These are phyloP conservation scores for Trichothecium sympodiale DNA, from an alignment of 2,329 filamentous ascomycete genomes.

Conservation along the genomic window DNA sequence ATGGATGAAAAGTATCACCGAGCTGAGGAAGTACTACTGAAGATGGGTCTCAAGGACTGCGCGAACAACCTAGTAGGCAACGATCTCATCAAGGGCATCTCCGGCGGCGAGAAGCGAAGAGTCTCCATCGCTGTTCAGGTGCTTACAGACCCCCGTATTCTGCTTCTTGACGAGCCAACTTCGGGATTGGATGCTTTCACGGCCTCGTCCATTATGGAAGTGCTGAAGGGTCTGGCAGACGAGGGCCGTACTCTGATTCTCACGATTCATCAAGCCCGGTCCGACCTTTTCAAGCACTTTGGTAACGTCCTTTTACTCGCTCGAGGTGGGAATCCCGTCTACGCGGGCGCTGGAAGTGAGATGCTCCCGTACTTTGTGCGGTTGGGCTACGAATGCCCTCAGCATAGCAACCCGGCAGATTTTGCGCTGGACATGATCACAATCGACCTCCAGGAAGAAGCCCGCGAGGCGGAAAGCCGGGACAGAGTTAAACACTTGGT, in stretches of 20 bases:
- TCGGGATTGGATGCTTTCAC: slow-evolving; percentile 71
- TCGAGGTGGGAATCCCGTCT: slow-evolving; percentile 56
- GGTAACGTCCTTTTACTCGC: slow-evolving; percentile 62
- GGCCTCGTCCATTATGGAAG: slow-evolving; percentile 64
- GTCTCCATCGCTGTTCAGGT: slow-evolving; percentile 72
- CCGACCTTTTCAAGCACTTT: slow-evolving; percentile 61
- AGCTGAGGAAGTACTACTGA: slow-evolving; percentile 61
- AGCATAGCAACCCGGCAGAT: slow-evolving; percentile 65
- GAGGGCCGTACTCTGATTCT: slow-evolving; percentile 65
- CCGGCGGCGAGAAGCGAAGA: slow-evolving; percentile 67
- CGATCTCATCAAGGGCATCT: slow-evolving; percentile 66
- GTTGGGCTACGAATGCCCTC: slow-evolving; percentile 53
- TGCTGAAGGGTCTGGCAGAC: slow-evolving; percentile 56
- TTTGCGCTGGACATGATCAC: slow-evolving; percentile 70
- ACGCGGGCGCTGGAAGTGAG: slow-evolving; percentile 48
- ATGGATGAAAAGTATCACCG: slow-evolving; percentile 53
- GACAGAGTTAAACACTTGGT: slow-evolving; percentile 52
- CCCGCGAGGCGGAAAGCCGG: slow-evolving; percentile 50
- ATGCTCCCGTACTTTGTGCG: slow-evolving; percentile 56
- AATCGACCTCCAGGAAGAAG: slow-evolving; percentile 57
- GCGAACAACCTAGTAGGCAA: slow-evolving; percentile 65
- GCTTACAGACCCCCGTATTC: slow-evolving; percentile 60
- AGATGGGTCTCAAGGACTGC: slow-evolving; percentile 70
- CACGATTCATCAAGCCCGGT: slow-evolving; percentile 70
- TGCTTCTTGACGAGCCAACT: slow-evolving; percentile 67